Conservation (phyloP, 495 filamentous ascomycete genomes). For the Xylaria acuta region DNA sequence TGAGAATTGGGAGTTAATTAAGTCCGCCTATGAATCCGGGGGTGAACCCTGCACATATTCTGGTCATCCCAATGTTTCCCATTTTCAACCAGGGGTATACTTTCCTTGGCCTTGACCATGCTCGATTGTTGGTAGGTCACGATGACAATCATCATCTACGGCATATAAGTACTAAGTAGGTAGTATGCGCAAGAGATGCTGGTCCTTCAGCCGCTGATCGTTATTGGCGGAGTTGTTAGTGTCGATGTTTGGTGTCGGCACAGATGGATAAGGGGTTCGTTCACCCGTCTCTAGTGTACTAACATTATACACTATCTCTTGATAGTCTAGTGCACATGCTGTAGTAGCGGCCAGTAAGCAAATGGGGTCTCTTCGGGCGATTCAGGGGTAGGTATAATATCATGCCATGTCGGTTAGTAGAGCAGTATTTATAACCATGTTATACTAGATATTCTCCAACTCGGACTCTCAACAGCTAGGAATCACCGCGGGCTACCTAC, state of each 20-base stretch:
- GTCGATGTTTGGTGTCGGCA: background rate
- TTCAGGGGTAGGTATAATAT: conserved; percentile 17
- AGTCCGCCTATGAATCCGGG: conserved; percentile 4
- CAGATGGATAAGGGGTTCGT: conserved; percentile 22
- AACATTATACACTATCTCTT: background rate
- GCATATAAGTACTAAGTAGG: background rate
- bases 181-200: background rate
- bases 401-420: background rate
- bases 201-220: background rate
- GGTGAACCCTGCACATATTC: conserved; percentile 9
- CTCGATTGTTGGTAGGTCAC: background rate
- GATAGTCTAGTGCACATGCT: too few relatives aligned
- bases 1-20: background rate
- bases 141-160: background rate
- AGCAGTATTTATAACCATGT: background rate
- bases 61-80: background rate
- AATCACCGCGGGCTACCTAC: background rate
- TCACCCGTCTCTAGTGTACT: background rate
- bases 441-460: background rate
- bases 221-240: conserved; percentile 8
- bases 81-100: background rate
- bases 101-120: background rate
- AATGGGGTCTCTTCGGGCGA: conserved; percentile 1
- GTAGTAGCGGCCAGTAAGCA: background rate
- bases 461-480: background rate